Evolutionary conservation across 2,329 filamentous ascomycete genomes (phyloP).

Genomic region (Colletotrichum graminicola): DNA sequence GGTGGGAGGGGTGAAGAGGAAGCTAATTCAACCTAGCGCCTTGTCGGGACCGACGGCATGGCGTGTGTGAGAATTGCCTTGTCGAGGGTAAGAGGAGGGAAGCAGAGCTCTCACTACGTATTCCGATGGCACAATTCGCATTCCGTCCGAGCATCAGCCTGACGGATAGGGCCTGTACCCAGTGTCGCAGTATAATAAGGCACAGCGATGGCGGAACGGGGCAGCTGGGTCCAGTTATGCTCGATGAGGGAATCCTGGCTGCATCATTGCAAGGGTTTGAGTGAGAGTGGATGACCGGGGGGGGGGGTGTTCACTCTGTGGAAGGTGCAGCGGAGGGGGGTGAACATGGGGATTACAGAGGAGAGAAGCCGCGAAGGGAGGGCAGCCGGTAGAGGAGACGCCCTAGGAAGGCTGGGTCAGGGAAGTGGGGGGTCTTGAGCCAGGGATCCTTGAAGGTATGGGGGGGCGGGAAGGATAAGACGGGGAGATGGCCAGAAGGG

Average conservation of each 20-base stretch:
- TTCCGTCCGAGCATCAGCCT: conserved; percentile 35
- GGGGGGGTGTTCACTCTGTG: not conserved
- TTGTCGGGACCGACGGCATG: conserved; percentile 42
- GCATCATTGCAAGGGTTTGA: conserved; percentile 35
- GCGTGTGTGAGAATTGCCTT: conserved; percentile 31
- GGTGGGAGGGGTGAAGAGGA: conserved; percentile 15
- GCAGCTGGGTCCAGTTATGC: conserved; percentile 36
- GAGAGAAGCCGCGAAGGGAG: conserved; percentile 32
- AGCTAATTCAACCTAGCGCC: conserved; percentile 35
- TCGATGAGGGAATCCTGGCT: conserved; percentile 42
- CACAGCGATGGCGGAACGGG: conserved; percentile 38
- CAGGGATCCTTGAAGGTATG: conserved; percentile 35
- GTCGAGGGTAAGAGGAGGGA: conserved; percentile 32
- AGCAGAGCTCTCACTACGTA: conserved; percentile 26
- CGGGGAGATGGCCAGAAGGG: conserved; percentile 38
- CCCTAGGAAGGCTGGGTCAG: conserved; percentile 35
- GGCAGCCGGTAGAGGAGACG: conserved; percentile 28
- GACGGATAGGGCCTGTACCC: conserved; percentile 38
- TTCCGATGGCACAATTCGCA: conserved; percentile 32
- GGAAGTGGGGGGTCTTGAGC: conserved; percentile 15
- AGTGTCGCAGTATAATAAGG: conserved; percentile 40
- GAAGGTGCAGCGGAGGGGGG: conserved; percentile 20
- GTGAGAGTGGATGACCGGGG: conserved; percentile 20
- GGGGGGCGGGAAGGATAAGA: conserved; percentile 43
- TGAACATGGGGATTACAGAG: conserved; percentile 21